These are phyloP conservation scores for Ophiostoma sp. DNA, from an alignment of 2,329 filamentous ascomycete genomes.

Conservation along the genomic window DNA sequence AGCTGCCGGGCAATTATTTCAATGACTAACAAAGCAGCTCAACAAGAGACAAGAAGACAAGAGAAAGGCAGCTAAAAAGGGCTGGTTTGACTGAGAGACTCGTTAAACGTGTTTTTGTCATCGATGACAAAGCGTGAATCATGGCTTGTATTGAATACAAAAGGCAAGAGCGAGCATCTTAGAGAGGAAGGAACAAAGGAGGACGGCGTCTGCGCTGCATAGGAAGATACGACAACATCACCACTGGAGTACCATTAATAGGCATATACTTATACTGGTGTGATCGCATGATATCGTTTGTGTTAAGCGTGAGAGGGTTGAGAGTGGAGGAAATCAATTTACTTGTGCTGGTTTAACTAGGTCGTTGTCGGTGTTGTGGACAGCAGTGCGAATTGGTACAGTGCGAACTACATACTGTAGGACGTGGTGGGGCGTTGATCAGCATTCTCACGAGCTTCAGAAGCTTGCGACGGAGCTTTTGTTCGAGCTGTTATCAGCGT, in stretches of 20 bases:
- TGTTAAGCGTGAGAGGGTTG: no score
- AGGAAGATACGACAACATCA: no score
- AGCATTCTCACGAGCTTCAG: constrained; percentile 10
- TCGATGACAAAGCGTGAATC: not conserved
- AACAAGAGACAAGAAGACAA: constrained; percentile 29
- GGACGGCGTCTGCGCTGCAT: no score
- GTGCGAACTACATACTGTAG: not conserved
- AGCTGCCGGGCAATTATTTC: not conserved
- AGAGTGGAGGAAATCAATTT: not conserved
- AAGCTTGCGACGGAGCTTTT: not conserved
- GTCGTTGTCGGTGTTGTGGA: not conserved
- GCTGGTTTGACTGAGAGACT: not conserved
- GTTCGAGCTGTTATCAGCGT: not conserved
- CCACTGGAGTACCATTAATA: no score
- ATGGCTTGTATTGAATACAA: not conserved
- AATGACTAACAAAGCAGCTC: constrained; percentile 26
- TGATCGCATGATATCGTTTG: no score
- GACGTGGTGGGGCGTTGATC: not conserved
- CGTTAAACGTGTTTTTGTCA: not conserved
- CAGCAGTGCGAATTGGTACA: not conserved
- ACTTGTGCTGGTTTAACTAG: no score
- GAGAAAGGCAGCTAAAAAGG: constrained; percentile 17
- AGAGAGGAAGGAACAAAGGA: no score
- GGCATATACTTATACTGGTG: no score
- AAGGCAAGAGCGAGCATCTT: no score